Conservation (phyloP, 2,329 filamentous ascomycete species). For the Fusarium stilboides region DNA sequence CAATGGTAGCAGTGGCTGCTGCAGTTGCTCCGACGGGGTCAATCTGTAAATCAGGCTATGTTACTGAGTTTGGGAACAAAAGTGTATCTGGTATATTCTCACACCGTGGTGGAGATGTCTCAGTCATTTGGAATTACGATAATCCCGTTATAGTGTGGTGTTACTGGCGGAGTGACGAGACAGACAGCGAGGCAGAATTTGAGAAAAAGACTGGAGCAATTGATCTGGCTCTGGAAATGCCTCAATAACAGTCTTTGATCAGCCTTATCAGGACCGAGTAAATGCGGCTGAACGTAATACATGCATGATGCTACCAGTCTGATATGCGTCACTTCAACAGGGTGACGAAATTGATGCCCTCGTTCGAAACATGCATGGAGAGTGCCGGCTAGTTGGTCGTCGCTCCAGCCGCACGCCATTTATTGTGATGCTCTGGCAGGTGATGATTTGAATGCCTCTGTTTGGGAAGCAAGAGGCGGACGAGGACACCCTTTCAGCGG, state of each 20-base stretch:
- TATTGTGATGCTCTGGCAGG: neutral
- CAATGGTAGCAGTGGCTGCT: constrained; percentile 5
- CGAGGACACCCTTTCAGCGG: constrained; percentile 8
- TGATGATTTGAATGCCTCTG: neutral
- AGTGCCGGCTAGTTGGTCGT: neutral
- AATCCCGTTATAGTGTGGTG: neutral
- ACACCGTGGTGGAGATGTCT: neutral
- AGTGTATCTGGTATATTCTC: neutral
- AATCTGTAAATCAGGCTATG: neutral
- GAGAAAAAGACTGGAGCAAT: neutral
- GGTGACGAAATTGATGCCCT: neutral
- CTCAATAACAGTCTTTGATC: neutral
- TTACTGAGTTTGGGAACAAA: neutral
- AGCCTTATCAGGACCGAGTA: neutral
- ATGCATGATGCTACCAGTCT: neutral
- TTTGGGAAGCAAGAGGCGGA: neutral
- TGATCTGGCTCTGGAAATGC: neutral
- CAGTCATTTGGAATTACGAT: neutral
- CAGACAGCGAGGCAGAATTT: neutral
- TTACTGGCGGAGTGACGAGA: neutral
- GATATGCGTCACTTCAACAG: neutral
- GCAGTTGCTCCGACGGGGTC: constrained; percentile 7
- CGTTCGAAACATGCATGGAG: neutral
- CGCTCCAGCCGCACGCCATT: neutral
- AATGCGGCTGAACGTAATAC: neutral